Evolutionary conservation across 1,139 yeast genomes (phyloP).

Genomic region (Protomyces arabidopsidicola): DNA sequence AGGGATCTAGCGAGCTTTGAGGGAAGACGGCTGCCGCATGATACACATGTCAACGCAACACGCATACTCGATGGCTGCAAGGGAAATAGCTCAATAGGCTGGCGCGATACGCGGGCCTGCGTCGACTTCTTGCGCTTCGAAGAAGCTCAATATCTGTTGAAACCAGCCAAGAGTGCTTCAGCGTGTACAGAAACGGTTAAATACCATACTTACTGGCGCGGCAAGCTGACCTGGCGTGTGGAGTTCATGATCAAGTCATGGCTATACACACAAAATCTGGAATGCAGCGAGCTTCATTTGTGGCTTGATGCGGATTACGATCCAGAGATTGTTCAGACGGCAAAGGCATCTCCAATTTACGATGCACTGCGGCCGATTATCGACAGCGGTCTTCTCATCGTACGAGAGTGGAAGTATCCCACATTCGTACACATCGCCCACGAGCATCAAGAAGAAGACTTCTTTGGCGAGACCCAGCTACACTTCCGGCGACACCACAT

Average conservation of each 20-base stretch:
- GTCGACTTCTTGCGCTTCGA: conserved; percentile 4
- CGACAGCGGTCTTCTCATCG: neutral
- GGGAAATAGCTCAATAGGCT: conserved; percentile 4
- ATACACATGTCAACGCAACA: neutral
- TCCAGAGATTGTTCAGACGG: neutral
- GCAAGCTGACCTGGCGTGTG: conserved; percentile 17
- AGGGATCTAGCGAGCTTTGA: neutral
- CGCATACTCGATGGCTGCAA: conserved; percentile 8
- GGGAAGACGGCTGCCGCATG: neutral
- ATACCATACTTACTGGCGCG: conserved; percentile 26
- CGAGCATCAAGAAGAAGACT: conserved; percentile 9
- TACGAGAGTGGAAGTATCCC: conserved; percentile 20
- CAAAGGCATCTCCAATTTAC: conserved; percentile 6
- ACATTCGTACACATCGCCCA: conserved; percentile 4
- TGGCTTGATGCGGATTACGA: conserved; percentile 25
- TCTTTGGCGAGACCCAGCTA: neutral
- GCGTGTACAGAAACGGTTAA: neutral
- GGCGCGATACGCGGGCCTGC: conserved; percentile 21
- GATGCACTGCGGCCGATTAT: conserved; percentile 10
- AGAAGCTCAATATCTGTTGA: neutral
- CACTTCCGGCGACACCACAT: conserved; percentile 12
- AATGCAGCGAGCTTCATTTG: conserved; percentile 16
- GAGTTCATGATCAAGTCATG: conserved; percentile 24
- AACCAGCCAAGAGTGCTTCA: neutral
- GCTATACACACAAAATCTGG: conserved; percentile 19